phyloP scores from a whole-genome alignment of 1,284 basidiomycete genomes.

The Ganoderma leucocontextum region DNA sequence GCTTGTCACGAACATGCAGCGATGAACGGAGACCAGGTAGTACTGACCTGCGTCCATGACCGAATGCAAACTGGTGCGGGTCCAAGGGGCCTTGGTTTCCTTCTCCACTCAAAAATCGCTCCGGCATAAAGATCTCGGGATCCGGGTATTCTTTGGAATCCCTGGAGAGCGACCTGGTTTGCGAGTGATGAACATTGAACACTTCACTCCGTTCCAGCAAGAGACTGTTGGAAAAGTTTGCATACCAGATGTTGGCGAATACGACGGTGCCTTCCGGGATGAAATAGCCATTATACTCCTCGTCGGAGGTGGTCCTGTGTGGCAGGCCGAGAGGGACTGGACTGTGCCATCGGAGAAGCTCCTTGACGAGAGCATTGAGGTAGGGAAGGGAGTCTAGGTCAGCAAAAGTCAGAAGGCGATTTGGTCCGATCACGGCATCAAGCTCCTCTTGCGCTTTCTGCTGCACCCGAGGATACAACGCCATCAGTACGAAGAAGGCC shows the following conservation, averaged over 20 bases:
- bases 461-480: constrained; percentile 40
- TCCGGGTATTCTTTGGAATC: constrained; percentile 29
- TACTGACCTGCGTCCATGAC: constrained; percentile 25
- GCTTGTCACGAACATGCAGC: background rate
- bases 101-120: constrained; percentile 32
- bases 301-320: constrained; percentile 18
- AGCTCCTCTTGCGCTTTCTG: constrained; percentile 42
- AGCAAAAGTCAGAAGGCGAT: constrained; percentile 40
- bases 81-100: constrained; percentile 16
- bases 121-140: constrained; percentile 32
- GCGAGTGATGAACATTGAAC: background rate
- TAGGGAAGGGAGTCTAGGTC: constrained; percentile 42
- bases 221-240: no score
- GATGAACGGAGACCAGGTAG: no score
- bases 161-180: constrained; percentile 27
- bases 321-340: constrained; percentile 26
- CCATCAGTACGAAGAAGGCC: constrained; percentile 41
- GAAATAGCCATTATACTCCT: constrained; percentile 21
- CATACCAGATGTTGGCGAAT: constrained; percentile 18
- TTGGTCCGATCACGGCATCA: constrained; percentile 38
- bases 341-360: constrained; percentile 42
- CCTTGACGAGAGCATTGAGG: constrained; percentile 41
- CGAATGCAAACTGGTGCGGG: constrained; percentile 18
- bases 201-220: background rate
- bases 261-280: constrained; percentile 20